phyloP scores from a whole-genome alignment of 805 yeast species.

The Saccharomycopsis guyanensis region DNA sequence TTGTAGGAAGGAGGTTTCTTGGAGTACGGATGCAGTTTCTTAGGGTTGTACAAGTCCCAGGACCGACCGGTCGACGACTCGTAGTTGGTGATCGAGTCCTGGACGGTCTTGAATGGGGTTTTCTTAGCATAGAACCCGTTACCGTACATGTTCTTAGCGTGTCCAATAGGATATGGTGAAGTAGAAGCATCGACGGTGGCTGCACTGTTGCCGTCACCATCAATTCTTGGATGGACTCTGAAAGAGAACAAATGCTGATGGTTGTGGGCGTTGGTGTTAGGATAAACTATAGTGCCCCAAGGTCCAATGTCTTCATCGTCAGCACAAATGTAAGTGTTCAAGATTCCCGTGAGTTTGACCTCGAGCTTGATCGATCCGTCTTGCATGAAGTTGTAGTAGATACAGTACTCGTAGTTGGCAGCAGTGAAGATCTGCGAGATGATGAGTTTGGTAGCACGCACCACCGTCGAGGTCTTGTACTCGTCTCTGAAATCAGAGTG shows the following conservation, averaged over 20 bases:
- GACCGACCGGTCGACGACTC: constrained; percentile 60
- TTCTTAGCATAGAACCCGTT: constrained; percentile 64
- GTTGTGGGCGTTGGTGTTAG: constrained; percentile 75
- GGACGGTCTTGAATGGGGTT: constrained; percentile 60
- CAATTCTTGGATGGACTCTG: constrained; percentile 74
- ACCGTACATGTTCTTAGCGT: constrained; percentile 67
- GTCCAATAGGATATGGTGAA: constrained; percentile 53
- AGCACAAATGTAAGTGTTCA: constrained; percentile 61
- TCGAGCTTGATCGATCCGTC: constrained; percentile 79
- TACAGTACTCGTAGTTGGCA: constrained; percentile 78
- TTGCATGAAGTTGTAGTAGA: constrained; percentile 77
- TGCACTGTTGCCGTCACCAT: constrained; percentile 72
- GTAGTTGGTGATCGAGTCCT: constrained; percentile 56
- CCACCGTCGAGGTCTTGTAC: constrained; percentile 64
- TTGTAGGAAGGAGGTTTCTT: constrained; percentile 72
- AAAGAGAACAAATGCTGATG: constrained; percentile 79
- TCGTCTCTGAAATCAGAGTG: constrained; percentile 81
- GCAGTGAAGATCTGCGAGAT: constrained; percentile 81
- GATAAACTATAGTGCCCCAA: constrained; percentile 77
- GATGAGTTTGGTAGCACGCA: constrained; percentile 67
- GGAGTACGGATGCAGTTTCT: constrained; percentile 55
- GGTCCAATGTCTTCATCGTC: constrained; percentile 63
- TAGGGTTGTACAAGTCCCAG: constrained; percentile 75
- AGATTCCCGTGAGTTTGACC: constrained; percentile 72
- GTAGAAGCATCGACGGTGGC: constrained; percentile 58